These are phyloP conservation scores for slime mould (Dictyostelium discoideum) DNA, from an alignment of 78 protist genomes.

Conservation along the genomic window DNA sequence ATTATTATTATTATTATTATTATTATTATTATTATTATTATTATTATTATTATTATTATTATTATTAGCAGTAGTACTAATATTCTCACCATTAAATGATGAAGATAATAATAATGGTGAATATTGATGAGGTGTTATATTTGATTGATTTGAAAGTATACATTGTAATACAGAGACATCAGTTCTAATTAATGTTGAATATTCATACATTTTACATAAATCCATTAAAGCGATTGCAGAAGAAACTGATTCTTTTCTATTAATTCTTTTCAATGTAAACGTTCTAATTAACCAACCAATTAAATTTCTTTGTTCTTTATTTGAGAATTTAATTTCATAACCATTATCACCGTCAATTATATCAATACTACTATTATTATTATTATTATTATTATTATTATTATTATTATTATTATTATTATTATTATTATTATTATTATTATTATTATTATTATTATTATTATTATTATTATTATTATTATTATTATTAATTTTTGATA, in stretches of 20 bases:
- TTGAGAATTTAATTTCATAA: background rate
- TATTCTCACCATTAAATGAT: background rate
- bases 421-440: background rate
- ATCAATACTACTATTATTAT: background rate
- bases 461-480: background rate
- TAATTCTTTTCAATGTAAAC: background rate
- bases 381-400: background rate
- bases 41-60: background rate
- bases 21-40: background rate
- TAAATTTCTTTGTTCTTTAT: slow-evolving; percentile 13
- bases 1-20: background rate
- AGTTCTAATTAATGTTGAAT: slow-evolving; percentile 17
- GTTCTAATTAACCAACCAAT: slow-evolving; percentile 67
- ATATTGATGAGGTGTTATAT: background rate
- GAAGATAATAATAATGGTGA: slow-evolving; percentile 10
- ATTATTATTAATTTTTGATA: background rate
- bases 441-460: too few relatives aligned
- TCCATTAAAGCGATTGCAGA: slow-evolving; percentile 34
- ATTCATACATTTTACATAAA: slow-evolving; percentile 4
- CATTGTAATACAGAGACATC: slow-evolving; percentile 24
- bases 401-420: background rate
- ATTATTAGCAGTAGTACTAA: background rate
- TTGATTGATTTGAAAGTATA: background rate
- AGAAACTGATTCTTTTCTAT: background rate
- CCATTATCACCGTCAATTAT: background rate